Base-by-base conservation (phyloP, 176 grass and related monocot genomes). In the Raddia distichophylla region DNA sequence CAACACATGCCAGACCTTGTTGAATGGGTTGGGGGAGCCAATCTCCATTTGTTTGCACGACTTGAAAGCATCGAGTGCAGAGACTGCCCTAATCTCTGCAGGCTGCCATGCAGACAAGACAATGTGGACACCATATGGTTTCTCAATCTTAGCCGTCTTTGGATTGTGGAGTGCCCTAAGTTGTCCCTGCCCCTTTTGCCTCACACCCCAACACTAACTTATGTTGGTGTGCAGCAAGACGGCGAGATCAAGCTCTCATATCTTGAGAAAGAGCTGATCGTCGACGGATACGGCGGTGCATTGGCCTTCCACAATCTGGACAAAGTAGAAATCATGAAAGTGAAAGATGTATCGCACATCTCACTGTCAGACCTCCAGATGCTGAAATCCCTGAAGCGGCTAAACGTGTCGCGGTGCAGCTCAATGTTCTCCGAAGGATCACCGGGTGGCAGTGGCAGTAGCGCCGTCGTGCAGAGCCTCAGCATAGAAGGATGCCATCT, bases 401-500 rank as follows among this genome's bases (percentile, higher is more conserved):
- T 72, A 20, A 0, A 40, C 37, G 0, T 4, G 7, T 77, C 12
- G 5, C 5, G 59, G 49, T 50, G 43, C 0, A 33, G 16, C 1
- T 16, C 10, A 17, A 42, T 3, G 0, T 51, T 78, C n/a, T 8
- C 3, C 12, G 2, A 18, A 68, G 12, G 8, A 69, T 12, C 27
- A 27, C 27, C 6, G n/a, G 50, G 16, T 32, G 49, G 17, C 0
- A 27, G 27, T 27, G 27, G 27, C 27, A 27, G 27, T 27, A 27
- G 27, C 27, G 2, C 3, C 27, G n/a, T 22, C 10, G 3, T 68
- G 13, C 5, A 45, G 20, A 7, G 5, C 1, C 18, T 80, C 0
- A 0, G 0, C 0, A 0, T 56, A 7, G 0, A 4, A 0, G 0
- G 57, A 12, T 69, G 47, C 47, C 0, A 1, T 22, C 17, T 7